Evolutionary conservation across 495 filamentous ascomycete genomes (phyloP).

Genomic region (Evernia prunastri): DNA sequence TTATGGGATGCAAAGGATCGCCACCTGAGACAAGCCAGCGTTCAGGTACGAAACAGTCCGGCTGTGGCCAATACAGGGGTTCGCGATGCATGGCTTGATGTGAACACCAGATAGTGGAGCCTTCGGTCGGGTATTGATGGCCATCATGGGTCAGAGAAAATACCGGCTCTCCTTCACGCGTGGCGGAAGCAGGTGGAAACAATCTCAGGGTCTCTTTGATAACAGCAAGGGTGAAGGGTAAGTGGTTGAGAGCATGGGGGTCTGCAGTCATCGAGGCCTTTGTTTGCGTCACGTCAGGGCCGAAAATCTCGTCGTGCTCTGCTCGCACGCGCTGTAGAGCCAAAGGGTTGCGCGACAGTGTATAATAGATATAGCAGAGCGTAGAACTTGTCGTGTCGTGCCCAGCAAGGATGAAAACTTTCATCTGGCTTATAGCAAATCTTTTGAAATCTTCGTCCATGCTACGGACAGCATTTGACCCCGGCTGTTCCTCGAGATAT

Average conservation of each 20-base stretch:
- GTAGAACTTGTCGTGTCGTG: conserved; percentile 37
- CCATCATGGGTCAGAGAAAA: conserved; percentile 32
- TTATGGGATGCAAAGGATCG: conserved; percentile 21
- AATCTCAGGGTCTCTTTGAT: conserved; percentile 46
- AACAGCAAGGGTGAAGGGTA: conserved; percentile 41
- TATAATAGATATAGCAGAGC: conserved; percentile 35
- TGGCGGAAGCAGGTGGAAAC: conserved; percentile 37
- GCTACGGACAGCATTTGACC: conserved; percentile 28
- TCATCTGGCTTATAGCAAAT: conserved; percentile 28
- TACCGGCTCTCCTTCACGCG: conserved; percentile 32
- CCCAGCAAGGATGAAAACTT: conserved; percentile 34
- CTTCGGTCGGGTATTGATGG: conserved; percentile 30
- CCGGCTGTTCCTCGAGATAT: conserved; percentile 27
- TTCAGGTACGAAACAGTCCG: conserved; percentile 35
- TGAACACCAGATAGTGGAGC: conserved; percentile 31
- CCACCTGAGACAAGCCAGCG: conserved; percentile 17
- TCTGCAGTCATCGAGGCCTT: conserved; percentile 26
- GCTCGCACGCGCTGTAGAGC: conserved; percentile 34
- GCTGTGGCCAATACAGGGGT: conserved; percentile 29
- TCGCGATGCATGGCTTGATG: conserved; percentile 27
- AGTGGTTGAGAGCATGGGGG: conserved; percentile 36
- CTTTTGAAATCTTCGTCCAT: conserved; percentile 17
- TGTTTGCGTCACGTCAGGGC: conserved; percentile 26
- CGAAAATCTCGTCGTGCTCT: conserved; percentile 42
- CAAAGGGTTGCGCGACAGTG: conserved; percentile 41